Evolutionary conservation across 441 rosid genomes (phyloP).

Genomic region (Erysimum pusillum): DNA sequence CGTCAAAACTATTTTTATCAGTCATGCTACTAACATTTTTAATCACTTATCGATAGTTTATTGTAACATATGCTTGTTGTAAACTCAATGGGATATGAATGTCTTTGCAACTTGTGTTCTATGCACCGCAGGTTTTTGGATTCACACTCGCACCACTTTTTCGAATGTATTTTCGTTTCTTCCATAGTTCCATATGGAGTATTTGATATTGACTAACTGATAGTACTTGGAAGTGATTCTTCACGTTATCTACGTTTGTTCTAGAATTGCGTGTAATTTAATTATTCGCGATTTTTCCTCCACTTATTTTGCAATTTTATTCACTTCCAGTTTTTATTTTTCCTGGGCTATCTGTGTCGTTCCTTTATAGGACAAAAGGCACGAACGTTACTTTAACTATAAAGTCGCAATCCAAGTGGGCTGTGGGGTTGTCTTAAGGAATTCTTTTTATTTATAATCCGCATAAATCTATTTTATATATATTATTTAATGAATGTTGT

Average conservation of each 20-base stretch:
- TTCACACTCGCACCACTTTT: too few relatives aligned
- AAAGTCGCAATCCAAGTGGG: slow-evolving; percentile 65
- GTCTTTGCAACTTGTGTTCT: neutral
- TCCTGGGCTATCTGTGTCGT: slow-evolving; percentile 49
- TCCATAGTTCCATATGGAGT: too few relatives aligned
- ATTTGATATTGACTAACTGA: too few relatives aligned
- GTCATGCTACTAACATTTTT: neutral
- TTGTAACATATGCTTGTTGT: neutral
- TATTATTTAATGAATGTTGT: neutral
- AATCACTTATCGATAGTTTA: neutral
- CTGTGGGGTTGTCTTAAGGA: slow-evolving; percentile 55
- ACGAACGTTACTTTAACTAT: slow-evolving; percentile 60
- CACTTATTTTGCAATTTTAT: slow-evolving; percentile 14
- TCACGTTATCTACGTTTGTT: slow-evolving; percentile 26
- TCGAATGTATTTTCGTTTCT: neutral
- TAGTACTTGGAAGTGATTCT: too few relatives aligned
- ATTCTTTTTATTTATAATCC: too few relatives aligned
- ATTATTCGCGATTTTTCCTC: slow-evolving; percentile 4
- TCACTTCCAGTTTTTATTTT: neutral
- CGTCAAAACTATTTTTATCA: neutral
- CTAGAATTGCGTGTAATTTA: slow-evolving; percentile 38
- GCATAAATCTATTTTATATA: neutral
- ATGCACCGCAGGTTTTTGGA: too few relatives aligned
- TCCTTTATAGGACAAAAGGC: slow-evolving; percentile 68
- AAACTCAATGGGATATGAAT: neutral